These are phyloP conservation scores for Acmispon strigosus DNA, from an alignment of 306 rosid species.

Conservation along the genomic window DNA sequence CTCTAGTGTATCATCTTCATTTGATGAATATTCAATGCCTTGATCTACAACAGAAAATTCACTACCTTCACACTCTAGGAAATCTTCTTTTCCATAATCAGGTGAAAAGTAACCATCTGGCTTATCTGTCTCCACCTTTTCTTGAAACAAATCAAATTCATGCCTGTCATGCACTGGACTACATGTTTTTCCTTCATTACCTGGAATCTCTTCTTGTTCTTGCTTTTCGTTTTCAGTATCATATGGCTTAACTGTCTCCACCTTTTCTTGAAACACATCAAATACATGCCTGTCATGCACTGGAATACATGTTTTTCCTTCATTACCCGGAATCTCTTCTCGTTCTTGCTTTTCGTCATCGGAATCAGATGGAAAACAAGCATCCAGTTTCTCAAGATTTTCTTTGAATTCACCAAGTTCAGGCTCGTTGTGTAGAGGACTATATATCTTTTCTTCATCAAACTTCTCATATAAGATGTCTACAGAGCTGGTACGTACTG, in stretches of 20 bases:
- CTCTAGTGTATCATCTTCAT: slow-evolving; percentile 31
- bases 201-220: slow-evolving; percentile 12
- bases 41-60: slow-evolving; percentile 49
- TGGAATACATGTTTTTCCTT: slow-evolving; percentile 27
- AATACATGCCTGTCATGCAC: slow-evolving; percentile 28
- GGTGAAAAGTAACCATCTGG: slow-evolving; percentile 9
- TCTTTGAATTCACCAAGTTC: slow-evolving; percentile 37
- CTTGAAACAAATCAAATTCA: slow-evolving; percentile 29
- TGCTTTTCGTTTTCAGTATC: slow-evolving; percentile 26
- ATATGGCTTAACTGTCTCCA: too few species aligned
- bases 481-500: slow-evolving; percentile 47
- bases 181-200: slow-evolving; percentile 27
- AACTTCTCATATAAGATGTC: slow-evolving; percentile 37
- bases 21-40: slow-evolving; percentile 41
- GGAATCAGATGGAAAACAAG: slow-evolving; percentile 15
- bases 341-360: slow-evolving; percentile 17
- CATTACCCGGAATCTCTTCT: slow-evolving; percentile 16
- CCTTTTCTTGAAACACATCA: too few species aligned
- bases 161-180: slow-evolving; percentile 28
- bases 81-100: slow-evolving; percentile 31
- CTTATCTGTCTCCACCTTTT: slow-evolving; percentile 34
- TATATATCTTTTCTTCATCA: slow-evolving; percentile 36
- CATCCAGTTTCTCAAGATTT: slow-evolving; percentile 30
- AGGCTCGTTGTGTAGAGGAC: slow-evolving; percentile 24
- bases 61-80: slow-evolving; percentile 31